Base-by-base conservation (phyloP, 257 asterid genomes). In the Cruciata laevipes region DNA sequence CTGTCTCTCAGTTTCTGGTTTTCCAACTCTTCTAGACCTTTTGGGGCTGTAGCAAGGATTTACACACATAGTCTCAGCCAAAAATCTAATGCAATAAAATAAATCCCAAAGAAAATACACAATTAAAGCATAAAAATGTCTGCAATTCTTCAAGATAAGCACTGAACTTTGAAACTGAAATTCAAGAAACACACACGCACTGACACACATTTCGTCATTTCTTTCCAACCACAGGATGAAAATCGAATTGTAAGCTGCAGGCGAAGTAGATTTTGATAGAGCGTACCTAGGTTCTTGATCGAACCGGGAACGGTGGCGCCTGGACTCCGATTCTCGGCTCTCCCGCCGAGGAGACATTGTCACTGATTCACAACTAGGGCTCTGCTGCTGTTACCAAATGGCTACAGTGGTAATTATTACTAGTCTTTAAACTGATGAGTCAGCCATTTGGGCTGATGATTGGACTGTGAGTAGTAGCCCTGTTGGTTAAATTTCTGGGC, bases 201-300 rank as follows among this genome's bases (percentile, higher is more conserved):
- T 27, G 30, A 2, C 32, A 33, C 40, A 31, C 35, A 4, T 14
- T 27, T 8, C 30, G 9, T 59, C 37, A 20, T 61, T 61, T 61
- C 65, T 18, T 61, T 31, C 25, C 24, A 61, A 33, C 17, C 2
- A 61, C 5, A 38, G 44, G 44, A 8, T 6, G 14, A 58, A 23
- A 25, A 12, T 23, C 27, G 6, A 25, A 27, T 42, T 20, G 38
- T 3, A 0, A 13, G 6, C 62, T 52, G 32, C 20, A 20, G 32
- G 12, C 9, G 21, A 42, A 17, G 16, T 23, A 21, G 17, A 21
- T 32, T 61, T 61, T 0, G 0, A 20, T 32, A 61, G 25, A 13
- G 21, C 3, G 17, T 81, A 89, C 98, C 98, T 87, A 66, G 95
- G 91, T 72, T 91, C 94, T 59, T 86, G 87, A 75, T 85, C 98